phyloP scores from a whole-genome alignment of 306 rosid species.

The Prunus campanulata region DNA sequence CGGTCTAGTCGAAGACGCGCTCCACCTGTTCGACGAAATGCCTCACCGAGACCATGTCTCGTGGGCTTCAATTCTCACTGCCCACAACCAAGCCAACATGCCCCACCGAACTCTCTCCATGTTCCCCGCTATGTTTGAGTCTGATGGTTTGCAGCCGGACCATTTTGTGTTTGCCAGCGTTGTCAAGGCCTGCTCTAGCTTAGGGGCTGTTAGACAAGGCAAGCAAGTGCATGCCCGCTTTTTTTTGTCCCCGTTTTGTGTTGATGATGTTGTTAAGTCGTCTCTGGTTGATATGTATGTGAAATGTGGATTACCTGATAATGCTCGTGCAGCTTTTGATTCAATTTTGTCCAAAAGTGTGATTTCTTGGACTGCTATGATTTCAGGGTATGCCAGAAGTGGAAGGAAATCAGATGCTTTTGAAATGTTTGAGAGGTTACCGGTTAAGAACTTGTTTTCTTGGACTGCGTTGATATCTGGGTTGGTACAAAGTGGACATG shows the following conservation, averaged over 20 bases:
- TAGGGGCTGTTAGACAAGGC: conserved; percentile 46
- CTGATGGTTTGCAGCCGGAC: conserved; percentile 51
- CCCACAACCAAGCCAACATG: conserved; percentile 59
- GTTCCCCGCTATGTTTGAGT: conserved; percentile 36
- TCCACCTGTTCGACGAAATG: conserved; percentile 64
- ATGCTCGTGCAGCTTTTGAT: conserved; percentile 58
- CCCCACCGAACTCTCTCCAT: conserved; percentile 47
- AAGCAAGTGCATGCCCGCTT: conserved; percentile 70
- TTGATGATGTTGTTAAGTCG: conserved; percentile 77
- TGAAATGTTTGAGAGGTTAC: conserved; percentile 40
- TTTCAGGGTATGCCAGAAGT: conserved; percentile 68
- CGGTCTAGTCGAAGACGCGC: conserved; percentile 53
- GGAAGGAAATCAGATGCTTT: conserved; percentile 66
- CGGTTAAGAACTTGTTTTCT: conserved; percentile 51
- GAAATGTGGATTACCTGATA: conserved; percentile 52
- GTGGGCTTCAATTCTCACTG: conserved; percentile 77
- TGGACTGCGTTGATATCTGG: conserved; percentile 96
- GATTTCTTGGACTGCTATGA: conserved; percentile 75
- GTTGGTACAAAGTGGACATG: conserved; percentile 77
- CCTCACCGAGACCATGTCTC: conserved; percentile 57
- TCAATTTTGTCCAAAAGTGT: conserved; percentile 47
- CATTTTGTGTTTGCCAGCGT: conserved; percentile 76
- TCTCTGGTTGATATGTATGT: conserved; percentile 81
- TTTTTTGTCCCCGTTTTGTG: conserved; percentile 42
- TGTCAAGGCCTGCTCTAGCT: conserved; percentile 59